Evolutionary conservation across 345 rosid genomes (phyloP).

Genomic region (thale cress (Arabidopsis thaliana)): TAIR10.1 NC_003070.9:26226501-26227000

Average conservation of each 20-base stretch:
- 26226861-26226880: background rate
- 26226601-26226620: slow-evolving; percentile 19
- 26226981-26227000: too few relatives aligned
- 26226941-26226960: background rate
- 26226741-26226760: background rate
- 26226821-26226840: background rate
- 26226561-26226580: slow-evolving; percentile 24
- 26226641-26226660: background rate
- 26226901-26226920: background rate
- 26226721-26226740: background rate
- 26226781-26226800: background rate
- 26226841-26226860: background rate
- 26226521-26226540: slow-evolving; percentile 33
- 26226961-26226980: background rate
- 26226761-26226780: background rate
- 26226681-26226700: background rate
- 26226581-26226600: background rate
- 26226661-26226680: background rate
- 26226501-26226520: slow-evolving; percentile 62
- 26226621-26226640: slow-evolving; percentile 21
- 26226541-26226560: slow-evolving; percentile 23
- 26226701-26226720: background rate
- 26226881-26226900: background rate
- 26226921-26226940: background rate
- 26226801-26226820: background rate